Conservation (phyloP, 768 basidiomycete genomes). For the Dioszegia aurantiaca region DNA sequence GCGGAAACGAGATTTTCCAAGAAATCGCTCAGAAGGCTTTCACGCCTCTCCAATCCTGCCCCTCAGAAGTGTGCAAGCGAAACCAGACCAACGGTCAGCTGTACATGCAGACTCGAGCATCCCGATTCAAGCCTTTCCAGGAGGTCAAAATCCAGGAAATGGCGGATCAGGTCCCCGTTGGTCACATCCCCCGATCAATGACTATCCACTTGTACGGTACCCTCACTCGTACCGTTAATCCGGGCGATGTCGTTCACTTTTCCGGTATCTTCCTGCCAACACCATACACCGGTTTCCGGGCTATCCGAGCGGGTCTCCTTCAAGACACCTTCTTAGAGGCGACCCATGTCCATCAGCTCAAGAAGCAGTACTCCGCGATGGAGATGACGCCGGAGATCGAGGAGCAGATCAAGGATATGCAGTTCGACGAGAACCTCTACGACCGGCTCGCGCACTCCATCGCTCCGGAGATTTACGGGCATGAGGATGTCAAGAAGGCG, state of each 20-base stretch:
- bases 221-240: conserved; percentile 84
- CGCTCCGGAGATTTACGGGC: conserved; percentile 97
- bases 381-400: conserved; percentile 82
- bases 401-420: conserved; percentile 65
- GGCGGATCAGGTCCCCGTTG: conserved; percentile 99
- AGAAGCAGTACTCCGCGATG: conserved; percentile 96
- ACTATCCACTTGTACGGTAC: conserved; percentile 89
- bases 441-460: conserved; percentile 85
- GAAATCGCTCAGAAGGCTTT: conserved; percentile 91
- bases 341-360: conserved; percentile 86
- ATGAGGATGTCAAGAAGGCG: conserved; percentile 95
- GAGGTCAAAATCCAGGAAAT: conserved; percentile 99
- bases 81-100: conserved; percentile 84
- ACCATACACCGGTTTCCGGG: conserved; percentile 96
- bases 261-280: conserved; percentile 97
- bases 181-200: conserved; percentile 98
- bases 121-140: conserved; percentile 95
- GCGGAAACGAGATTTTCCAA: conserved; percentile 97
- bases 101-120: conserved; percentile 97
- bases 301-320: conserved; percentile 89
- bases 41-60: conserved; percentile 83
- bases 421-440: conserved; percentile 70
- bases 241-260: conserved; percentile 91
- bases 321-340: conserved; percentile 95
- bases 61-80: conserved; percentile 75